Conservation (phyloP, 2,329 filamentous ascomycete species). For the Lecanicillium sp. region DNA sequence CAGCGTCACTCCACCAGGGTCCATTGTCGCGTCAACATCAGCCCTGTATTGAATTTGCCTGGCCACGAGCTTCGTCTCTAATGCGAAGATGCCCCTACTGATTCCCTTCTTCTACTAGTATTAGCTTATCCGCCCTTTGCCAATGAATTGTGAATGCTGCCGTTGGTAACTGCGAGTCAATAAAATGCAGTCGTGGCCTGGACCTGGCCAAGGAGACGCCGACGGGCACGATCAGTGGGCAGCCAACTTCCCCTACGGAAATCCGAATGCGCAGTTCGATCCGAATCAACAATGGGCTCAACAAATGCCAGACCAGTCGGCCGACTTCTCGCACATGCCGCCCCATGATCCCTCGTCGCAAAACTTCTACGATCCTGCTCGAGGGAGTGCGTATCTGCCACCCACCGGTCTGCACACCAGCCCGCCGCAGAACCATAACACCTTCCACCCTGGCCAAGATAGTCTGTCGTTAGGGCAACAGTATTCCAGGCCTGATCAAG, state of each 20-base stretch:
- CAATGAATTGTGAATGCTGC: slow-evolving; percentile 4
- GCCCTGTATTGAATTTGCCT: too few relatives aligned
- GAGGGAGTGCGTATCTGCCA: slow-evolving; percentile 24
- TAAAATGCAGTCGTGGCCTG: slow-evolving; percentile 34
- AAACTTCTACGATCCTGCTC: slow-evolving; percentile 27
- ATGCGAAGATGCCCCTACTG: slow-evolving; percentile 2
- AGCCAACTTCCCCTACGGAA: slow-evolving; percentile 23
- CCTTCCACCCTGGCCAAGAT: slow-evolving; percentile 23
- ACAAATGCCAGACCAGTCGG: slow-evolving; percentile 23
- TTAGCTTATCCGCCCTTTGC: neutral
- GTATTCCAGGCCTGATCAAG: slow-evolving; percentile 24
- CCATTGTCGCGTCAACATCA: too few relatives aligned
- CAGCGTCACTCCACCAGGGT: too few relatives aligned
- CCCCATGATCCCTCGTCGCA: slow-evolving; percentile 21
- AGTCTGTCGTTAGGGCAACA: slow-evolving; percentile 24
- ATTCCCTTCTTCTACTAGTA: slow-evolving; percentile 6
- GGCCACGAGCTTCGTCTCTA: too few relatives aligned
- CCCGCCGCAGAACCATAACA: slow-evolving; percentile 18
- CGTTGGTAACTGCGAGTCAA: slow-evolving; percentile 9
- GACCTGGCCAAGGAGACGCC: slow-evolving; percentile 27
- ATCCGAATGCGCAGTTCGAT: slow-evolving; percentile 29
- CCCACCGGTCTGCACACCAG: slow-evolving; percentile 19
- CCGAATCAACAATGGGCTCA: slow-evolving; percentile 30
- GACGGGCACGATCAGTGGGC: slow-evolving; percentile 28
- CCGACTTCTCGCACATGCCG: slow-evolving; percentile 23